Evolutionary conservation across 2,329 filamentous ascomycete genomes (phyloP), one percentile per base, ranked within the genome.

Genomic region (Phialophora tarda): DNA sequence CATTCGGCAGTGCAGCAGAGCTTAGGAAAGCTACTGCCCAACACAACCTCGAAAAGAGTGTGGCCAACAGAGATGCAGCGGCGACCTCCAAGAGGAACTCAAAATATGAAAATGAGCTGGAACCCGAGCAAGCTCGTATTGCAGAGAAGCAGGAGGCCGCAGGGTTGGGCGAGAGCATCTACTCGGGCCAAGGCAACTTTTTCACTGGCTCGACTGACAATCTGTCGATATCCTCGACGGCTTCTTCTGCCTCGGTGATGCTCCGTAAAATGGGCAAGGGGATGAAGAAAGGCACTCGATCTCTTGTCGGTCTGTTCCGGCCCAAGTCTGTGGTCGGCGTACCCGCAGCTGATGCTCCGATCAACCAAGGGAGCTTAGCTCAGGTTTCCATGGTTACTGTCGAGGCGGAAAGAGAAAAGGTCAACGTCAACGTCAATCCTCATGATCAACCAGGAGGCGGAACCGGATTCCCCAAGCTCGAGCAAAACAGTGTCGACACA

Each of bases 261-360:
- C 77, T 99, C 71, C 89, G 95, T 61, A 99, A 99, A 82, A 99
- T 99, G 95, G 95, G 95, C 63, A 92, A 93, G 71, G 93, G 94
- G n/a, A 91, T 98, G 88, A 98, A 97, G 85, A 96, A 95, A 80
- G 90, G 92, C 59, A 91, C 90, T 21, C 87, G 93, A 56, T 97
- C 93, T 26, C 86, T 99, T 62, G 96, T 96, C 72, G 95, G 95
- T 28, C 84, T 99, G 7, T 99, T 99, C 82, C 86, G 95, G 69
- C 94, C 95, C 0, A 99, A 98, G 78, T 98, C 94, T 0, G 84
- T 96, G 17, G 86, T 94, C 73, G 93, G 92, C 34, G 88, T 90
- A 23, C 87, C 91, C 21, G 84, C 88, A 34, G 87, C 89, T 3
- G 93, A 97, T 72, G 82, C 84, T 5, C 83, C 86, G 30, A 78